Percentiles rank a stretch among this genome's conserved stretches.
phyloP scores from a whole-genome alignment of 2,329 filamentous ascomycete genomes.

The Trichoderma breve region DNA sequence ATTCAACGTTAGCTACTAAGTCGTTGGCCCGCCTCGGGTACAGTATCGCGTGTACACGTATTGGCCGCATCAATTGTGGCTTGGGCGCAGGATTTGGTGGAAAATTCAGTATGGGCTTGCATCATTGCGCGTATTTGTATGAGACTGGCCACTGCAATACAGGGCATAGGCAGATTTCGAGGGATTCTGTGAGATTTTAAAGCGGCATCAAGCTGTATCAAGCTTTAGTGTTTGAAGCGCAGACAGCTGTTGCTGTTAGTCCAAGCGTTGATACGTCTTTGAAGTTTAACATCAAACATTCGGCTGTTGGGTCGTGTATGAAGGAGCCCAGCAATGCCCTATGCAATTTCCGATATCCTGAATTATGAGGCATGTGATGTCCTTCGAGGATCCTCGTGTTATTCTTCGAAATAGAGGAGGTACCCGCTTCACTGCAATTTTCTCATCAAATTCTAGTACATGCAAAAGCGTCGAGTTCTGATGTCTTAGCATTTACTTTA shows the following conservation, averaged over 20 bases:
- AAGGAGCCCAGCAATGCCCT: background rate
- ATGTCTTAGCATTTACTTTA: background rate
- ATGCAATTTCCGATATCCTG: background rate
- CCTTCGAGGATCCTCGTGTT: background rate
- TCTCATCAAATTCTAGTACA: background rate
- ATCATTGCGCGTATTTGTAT: background rate
- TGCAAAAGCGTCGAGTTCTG: background rate
- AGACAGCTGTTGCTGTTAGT: background rate
- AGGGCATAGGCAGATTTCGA: background rate
- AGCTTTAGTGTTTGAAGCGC: background rate
- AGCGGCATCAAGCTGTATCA: background rate
- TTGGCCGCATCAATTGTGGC: background rate
- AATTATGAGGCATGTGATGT: background rate
- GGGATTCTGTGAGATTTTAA: background rate
- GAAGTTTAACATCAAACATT: background rate
- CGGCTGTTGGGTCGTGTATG: background rate
- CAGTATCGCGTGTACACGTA: background rate
- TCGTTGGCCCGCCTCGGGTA: background rate
- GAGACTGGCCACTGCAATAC: background rate
- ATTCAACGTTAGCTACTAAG: background rate
- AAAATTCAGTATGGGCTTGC: background rate
- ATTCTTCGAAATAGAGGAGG: background rate
- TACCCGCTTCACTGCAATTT: background rate
- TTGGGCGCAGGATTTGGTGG: background rate
- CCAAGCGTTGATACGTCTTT: background rate